phyloP scores from a whole-genome alignment of 2,329 filamentous ascomycete species.

The Colletotrichum camelliae region DNA sequence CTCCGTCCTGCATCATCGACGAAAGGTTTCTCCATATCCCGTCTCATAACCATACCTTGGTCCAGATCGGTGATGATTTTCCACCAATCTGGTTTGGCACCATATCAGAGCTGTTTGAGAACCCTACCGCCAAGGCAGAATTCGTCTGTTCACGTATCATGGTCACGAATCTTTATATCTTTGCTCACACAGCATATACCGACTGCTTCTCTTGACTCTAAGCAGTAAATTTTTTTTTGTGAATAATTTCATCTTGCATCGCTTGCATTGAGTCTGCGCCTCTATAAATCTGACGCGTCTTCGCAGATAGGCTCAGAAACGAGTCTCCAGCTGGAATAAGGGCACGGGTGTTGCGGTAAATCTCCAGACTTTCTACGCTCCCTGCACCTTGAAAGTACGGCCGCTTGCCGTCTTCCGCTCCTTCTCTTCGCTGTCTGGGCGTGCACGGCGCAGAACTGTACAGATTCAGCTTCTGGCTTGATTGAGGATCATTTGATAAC shows the following conservation, averaged over 20 bases:
- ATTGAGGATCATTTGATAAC: background rate
- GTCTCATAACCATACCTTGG: background rate
- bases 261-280: background rate
- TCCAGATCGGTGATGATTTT: background rate
- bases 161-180: constrained; percentile 11
- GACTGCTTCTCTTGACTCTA: background rate
- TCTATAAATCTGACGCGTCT: background rate
- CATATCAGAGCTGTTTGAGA: background rate
- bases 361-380: constrained; percentile 2
- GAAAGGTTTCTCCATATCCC: background rate
- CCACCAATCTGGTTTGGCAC: background rate
- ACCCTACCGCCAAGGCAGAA: background rate
- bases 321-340: background rate
- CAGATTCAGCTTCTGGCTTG: background rate
- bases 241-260: background rate
- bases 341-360: background rate
- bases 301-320: background rate
- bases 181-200: background rate
- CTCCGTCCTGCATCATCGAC: background rate
- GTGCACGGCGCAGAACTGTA: constrained; percentile 89
- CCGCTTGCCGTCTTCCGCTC: constrained; percentile 98
- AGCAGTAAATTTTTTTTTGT: background rate
- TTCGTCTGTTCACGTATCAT: background rate
- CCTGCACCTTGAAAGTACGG: constrained; percentile 78
- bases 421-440: constrained; percentile 95